These are phyloP conservation scores for Chlorella sp. DNA, from an alignment of 139 green algal species.

Conservation along the genomic window DNA sequence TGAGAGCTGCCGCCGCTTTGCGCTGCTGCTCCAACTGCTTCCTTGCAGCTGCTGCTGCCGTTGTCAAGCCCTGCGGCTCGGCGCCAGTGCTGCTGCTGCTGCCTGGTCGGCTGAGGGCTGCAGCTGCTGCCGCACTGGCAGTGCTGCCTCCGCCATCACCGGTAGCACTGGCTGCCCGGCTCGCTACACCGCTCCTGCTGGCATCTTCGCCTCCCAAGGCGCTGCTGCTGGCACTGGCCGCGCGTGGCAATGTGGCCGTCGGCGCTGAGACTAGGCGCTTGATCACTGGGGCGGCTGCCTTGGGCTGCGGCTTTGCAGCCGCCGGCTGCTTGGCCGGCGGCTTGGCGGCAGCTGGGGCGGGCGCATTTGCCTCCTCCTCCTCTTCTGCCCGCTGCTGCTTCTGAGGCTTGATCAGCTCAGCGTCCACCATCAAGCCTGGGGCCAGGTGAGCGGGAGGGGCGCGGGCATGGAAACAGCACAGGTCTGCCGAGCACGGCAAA, in stretches of 20 bases:
- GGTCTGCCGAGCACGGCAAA: no score
- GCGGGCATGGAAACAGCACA: no score
- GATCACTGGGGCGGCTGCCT: background rate
- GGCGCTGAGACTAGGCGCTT: background rate
- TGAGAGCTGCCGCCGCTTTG: background rate
- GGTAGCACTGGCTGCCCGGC: background rate
- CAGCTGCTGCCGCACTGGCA: no score
- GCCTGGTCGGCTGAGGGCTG: no score
- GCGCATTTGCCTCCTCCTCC: background rate
- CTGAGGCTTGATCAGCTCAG: background rate
- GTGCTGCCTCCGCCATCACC: background rate
- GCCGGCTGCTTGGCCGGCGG: background rate
- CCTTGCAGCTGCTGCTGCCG: background rate
- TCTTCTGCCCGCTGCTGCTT: background rate
- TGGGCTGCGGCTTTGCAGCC: background rate
- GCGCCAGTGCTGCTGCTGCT: background rate
- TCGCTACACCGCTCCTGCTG: no score
- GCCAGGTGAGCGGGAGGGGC: no score
- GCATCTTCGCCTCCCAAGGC: background rate
- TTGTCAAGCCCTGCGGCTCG: background rate
- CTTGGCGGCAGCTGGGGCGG: background rate
- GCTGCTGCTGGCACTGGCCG: background rate
- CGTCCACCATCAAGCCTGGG: background rate
- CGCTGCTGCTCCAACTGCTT: slow-evolving; percentile 5
- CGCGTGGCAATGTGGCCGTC: no score